Conservation (phyloP, 2,329 filamentous ascomycete genomes). For the Aspergillus candidus region DNA sequence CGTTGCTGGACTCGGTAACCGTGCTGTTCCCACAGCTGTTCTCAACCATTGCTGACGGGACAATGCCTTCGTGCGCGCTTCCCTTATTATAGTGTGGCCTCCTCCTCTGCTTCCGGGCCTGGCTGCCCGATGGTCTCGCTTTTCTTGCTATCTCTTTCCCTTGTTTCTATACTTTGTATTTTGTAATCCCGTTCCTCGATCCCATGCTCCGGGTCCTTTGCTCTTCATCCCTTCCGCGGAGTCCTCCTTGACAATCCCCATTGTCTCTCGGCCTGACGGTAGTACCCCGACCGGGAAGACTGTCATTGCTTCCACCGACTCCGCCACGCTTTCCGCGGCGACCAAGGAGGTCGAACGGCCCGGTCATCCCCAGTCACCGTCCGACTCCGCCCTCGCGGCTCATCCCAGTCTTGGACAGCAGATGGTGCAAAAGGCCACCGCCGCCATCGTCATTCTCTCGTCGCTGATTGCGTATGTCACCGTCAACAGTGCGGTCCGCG, state of each 20-base stretch:
- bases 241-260: constrained; percentile 10
- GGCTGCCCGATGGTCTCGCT: constrained; percentile 9
- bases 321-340: background rate
- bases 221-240: constrained; percentile 5
- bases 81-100: constrained; percentile 19
- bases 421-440: constrained; percentile 38
- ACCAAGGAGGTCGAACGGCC: no score
- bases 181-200: constrained; percentile 2
- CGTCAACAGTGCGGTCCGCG: constrained; percentile 45
- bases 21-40: constrained; percentile 8
- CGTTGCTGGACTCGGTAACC: constrained; percentile 7
- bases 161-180: constrained; percentile 7
- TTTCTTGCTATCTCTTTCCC: constrained; percentile 8
- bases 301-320: constrained; percentile 3
- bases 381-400: constrained; percentile 8
- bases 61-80: constrained; percentile 9
- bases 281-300: constrained; percentile 8
- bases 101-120: constrained; percentile 10
- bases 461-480: constrained; percentile 39
- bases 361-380: background rate
- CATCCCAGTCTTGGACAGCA: constrained; percentile 22
- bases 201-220: background rate
- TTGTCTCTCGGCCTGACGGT: constrained; percentile 8
- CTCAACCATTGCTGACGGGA: constrained; percentile 17
- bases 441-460: constrained; percentile 35